Conservation (phyloP, 73 alveolate genomes). For the Blepharisma stoltei region DNA sequence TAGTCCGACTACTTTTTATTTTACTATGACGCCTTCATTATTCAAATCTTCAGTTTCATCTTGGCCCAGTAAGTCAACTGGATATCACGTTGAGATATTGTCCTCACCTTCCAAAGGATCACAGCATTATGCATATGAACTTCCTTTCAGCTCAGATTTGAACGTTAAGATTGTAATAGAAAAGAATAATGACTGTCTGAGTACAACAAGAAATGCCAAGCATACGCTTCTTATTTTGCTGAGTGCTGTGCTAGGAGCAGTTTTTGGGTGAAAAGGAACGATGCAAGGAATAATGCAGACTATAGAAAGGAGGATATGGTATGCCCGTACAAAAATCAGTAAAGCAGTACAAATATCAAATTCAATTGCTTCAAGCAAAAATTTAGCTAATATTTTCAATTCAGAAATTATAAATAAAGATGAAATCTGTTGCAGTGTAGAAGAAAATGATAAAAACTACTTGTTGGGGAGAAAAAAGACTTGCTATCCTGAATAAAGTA, state of each 20-base stretch:
- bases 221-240: neutral
- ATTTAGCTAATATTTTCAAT: no score
- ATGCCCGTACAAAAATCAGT: no score
- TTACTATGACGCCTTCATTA: conserved; percentile 22
- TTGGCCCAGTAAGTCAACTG: neutral
- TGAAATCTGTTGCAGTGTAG: no score
- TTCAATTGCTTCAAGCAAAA: no score
- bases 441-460: no score
- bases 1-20: conserved; percentile 14
- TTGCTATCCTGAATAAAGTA: no score
- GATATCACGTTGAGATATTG: neutral
- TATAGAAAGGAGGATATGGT: no score
- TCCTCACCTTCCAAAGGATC: neutral
- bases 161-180: neutral
- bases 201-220: neutral
- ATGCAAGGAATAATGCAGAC: no score
- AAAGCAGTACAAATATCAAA: no score
- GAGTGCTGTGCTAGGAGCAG: conserved; percentile 21
- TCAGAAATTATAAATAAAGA: no score
- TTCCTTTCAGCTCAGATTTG: neutral
- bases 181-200: neutral
- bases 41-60: neutral
- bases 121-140: neutral
- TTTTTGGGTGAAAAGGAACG: neutral
- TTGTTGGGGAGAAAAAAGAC: no score